These are phyloP conservation scores for Trametes sp. DNA, from an alignment of 1,284 basidiomycete species.

Conservation along the genomic window DNA sequence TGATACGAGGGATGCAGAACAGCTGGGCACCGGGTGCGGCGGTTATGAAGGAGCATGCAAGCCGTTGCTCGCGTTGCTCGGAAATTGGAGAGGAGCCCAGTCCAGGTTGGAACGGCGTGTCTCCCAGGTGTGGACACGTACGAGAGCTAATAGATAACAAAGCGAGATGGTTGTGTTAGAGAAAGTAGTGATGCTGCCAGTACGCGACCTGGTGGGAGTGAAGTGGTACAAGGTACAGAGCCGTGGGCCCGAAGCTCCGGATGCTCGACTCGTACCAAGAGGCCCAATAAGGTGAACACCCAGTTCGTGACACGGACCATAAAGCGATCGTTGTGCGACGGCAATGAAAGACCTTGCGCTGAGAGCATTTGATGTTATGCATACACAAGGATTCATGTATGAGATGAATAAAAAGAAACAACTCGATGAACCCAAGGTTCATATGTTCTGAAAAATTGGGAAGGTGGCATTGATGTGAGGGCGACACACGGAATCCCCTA, in stretches of 20 bases:
- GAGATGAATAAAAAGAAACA: conserved; percentile 2
- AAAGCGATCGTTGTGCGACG: no score
- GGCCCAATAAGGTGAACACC: no score
- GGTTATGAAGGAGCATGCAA: conserved; percentile 27
- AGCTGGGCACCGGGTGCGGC: conserved; percentile 14
- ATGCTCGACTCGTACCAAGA: no score
- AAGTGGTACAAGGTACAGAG: neutral
- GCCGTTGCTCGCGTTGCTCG: conserved; percentile 16
- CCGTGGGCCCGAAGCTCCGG: neutral
- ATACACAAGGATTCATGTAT: no score
- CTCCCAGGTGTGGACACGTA: neutral
- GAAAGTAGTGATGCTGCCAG: neutral
- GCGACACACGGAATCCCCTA: conserved; percentile 68
- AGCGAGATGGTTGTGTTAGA: neutral
- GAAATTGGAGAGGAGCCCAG: conserved; percentile 13
- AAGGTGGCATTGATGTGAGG: conserved; percentile 52
- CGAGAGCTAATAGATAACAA: conserved; percentile 3
- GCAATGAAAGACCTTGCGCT: neutral
- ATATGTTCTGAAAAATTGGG: conserved; percentile 59
- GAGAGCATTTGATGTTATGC: neutral
- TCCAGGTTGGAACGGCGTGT: conserved; percentile 15
- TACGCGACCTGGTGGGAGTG: conserved; percentile 5
- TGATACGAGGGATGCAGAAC: conserved; percentile 17
- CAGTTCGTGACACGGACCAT: no score
- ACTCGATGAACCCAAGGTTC: conserved; percentile 37